Conservation (phyloP, 106 monocot genomes). For the Allium sativum region DNA sequence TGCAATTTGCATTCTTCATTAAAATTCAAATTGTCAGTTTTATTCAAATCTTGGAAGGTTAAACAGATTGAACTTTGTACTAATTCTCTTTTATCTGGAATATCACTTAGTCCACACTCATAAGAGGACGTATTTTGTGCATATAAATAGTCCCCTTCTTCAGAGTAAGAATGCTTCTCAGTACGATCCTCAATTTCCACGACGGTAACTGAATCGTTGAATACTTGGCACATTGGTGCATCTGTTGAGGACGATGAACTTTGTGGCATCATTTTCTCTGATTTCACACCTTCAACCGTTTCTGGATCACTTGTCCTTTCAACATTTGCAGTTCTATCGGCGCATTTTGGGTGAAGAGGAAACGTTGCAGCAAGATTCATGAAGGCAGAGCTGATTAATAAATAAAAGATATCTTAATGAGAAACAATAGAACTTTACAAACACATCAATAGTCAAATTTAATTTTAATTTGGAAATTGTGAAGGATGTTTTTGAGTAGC, state of each 20-base stretch:
- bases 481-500: too few relatives aligned
- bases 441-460: not conserved
- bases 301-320: not conserved
- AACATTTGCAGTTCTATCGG: not conserved
- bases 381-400: constrained; percentile 69
- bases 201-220: not conserved
- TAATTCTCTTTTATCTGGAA: not conserved
- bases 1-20: constrained; percentile 1
- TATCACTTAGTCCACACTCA: constrained; percentile 1
- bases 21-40: not conserved
- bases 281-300: not conserved
- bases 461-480: too few relatives aligned
- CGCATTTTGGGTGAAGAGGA: constrained; percentile 22
- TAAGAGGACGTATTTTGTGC: not conserved
- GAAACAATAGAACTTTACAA: not conserved
- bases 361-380: constrained; percentile 75
- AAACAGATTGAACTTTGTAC: not conserved
- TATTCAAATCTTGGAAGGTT: not conserved
- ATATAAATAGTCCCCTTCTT: constrained; percentile 4
- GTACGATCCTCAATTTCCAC: constrained; percentile 1
- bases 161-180: not conserved
- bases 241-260: too few relatives aligned
- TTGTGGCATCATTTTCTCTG: too few relatives aligned
- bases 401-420: constrained; percentile 2
- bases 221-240: not conserved